Conservation (phyloP, 768 basidiomycete genomes). For the Tulasnella sp. region DNA sequence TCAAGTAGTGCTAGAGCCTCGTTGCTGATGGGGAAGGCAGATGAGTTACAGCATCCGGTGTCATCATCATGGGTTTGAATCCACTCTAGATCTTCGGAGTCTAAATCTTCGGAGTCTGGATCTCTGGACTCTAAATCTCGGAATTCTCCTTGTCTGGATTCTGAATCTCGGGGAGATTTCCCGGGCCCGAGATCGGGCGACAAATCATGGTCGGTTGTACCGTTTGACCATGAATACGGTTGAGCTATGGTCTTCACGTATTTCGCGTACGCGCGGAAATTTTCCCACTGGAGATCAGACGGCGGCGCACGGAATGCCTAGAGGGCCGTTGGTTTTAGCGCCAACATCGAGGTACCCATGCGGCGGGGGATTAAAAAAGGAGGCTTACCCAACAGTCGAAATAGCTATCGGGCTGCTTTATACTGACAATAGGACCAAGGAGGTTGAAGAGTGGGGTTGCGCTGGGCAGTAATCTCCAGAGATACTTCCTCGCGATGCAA, state of each 20-base stretch:
- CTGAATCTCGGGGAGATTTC: neutral
- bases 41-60: neutral
- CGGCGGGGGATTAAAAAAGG: neutral
- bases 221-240: neutral
- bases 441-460: neutral
- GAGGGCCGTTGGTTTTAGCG: neutral
- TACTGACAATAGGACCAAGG: neutral
- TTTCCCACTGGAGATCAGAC: neutral
- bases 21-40: neutral
- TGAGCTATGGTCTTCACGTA: neutral
- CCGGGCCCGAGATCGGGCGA: neutral
- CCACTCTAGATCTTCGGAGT: too few relatives aligned
- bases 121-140: too few relatives aligned
- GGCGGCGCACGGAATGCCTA: neutral
- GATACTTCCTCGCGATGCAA: neutral
- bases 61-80: neutral
- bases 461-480: neutral
- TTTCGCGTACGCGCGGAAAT: neutral
- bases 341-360: neutral
- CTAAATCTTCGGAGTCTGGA: too few relatives aligned
- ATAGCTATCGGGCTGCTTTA: neutral
- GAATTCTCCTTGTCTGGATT: too few relatives aligned
- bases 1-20: neutral
- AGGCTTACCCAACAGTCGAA: neutral
- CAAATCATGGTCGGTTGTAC: neutral